Base-by-base conservation (phyloP, 176 grass and related monocot species). In the Triticum turgidum region DNA sequence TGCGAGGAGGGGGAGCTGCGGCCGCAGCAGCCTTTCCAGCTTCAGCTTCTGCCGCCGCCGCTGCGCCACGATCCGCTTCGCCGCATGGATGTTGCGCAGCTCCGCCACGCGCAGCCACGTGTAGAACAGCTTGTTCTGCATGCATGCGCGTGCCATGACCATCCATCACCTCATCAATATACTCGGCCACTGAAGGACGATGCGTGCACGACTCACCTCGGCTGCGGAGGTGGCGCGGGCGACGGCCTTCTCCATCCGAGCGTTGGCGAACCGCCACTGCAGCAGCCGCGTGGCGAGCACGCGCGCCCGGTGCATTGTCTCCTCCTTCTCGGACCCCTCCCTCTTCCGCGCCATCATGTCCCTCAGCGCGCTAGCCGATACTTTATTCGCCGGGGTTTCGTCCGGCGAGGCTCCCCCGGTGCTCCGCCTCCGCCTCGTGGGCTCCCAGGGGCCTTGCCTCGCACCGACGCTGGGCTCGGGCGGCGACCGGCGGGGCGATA, bases 241-340 rank as follows among this genome's bases (percentile, higher is more conserved):
- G 83, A 87, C 71, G 51, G 90, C 85, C 51, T 71, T 88, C 61
- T 86, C 84, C 56, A 93, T 76, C 33, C 87, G 86, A 9, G 92
- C 94, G 86, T 99, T 99, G 80, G 88, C 85, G 80, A 96, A 96
- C 33, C 97, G 80, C 97, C 97, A 99, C 73, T 99, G 92, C 8
- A 88, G 78, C 73, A 99, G 82, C 24, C 92, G 90, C 85, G 79
- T 78, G n/a, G 76, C 21, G 14, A 94, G 76, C 78, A 96, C 65
- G 78, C 94, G 77, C 13, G 76, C 81, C 20, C 17, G 83, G 90
- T 99, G 92, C 72, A 76, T 89, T 20, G 79, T 78, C 82, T 92
- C 93, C 90, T 96, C 94, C 81, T 85, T 86, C 35, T 58, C 82
- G 5, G 78, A 52, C 62, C 86, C 86, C 63, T 87, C 86, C 86